Base-by-base conservation (phyloP, 371 early-diverging fungal genomes). In the Rhizopus stolonifer region DNA sequence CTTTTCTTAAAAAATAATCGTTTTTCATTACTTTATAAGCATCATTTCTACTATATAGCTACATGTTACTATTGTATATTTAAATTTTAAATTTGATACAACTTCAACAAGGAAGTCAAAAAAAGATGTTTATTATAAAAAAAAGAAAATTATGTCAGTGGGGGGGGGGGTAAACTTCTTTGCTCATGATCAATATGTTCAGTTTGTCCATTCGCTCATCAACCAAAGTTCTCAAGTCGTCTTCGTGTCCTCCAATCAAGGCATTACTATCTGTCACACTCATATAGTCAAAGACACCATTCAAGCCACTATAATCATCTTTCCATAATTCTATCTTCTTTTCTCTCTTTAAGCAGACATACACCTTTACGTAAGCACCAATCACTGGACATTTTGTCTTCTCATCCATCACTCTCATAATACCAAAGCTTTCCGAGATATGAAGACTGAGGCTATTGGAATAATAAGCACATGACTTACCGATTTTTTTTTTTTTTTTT, bases 351-450 rank as follows among this genome's bases (percentile, higher is more conserved):
- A 71, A 24, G 19, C 69, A 64, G 14, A 70, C 81, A 54, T 84
- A 84, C 0, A 82, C 82, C 56, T 84, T 84, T 22, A 84, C 76
- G 58, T 84, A 84, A 6, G 66, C 77, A 2, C 81, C 82, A 13
- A 74, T 69, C 26, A 81, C 53, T 32, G 82, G 76, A n/a, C 65
- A 58, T 25, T 65, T 52, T 11, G 57, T 52, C 15, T 49, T 31
- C 39, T 70, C 63, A 34, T 67, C 58, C 22, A 65, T 34, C 9
- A 84, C 81, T 34, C 76, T 80, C 6, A 82, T 58, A 40, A 77
- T 59, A 6, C 83, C 85, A 25, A 65, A 63, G 0, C 56, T 54
- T 43, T 82, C 83, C 13, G 69, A 58, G 9, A 75, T 59, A 49
- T 81, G 80, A 0, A 75, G 70, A 4, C 59, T 31, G 17, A 84